These are phyloP conservation scores for Thermoascus crustaceus DNA, from an alignment of 2,329 filamentous ascomycete species.

Conservation along the genomic window DNA sequence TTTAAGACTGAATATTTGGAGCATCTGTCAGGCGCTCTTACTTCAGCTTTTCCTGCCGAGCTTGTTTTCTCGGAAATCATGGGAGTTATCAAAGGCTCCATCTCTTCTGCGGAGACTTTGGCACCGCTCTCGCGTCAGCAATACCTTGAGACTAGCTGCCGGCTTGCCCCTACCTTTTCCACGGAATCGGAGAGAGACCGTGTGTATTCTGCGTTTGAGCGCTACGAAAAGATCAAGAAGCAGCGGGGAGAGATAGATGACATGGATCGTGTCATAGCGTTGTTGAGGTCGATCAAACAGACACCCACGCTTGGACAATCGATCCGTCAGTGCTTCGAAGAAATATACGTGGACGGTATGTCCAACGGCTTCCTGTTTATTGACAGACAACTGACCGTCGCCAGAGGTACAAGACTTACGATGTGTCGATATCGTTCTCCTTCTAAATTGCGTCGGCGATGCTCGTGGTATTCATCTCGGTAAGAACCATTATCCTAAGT, in stretches of 20 bases:
- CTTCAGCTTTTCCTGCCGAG: constrained; percentile 11
- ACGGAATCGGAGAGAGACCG: constrained; percentile 10
- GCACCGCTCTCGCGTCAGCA: constrained; percentile 11
- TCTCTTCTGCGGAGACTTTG: constrained; percentile 10
- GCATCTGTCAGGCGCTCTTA: constrained; percentile 8
- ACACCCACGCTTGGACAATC: constrained; percentile 5
- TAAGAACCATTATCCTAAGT: constrained; percentile 3
- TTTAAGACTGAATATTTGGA: constrained; percentile 24
- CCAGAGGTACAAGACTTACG: constrained; percentile 24
- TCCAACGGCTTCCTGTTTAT: neutral
- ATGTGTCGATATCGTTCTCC: constrained; percentile 19
- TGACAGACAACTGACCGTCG: constrained; percentile 3
- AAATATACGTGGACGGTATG: constrained; percentile 12
- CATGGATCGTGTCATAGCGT: constrained; percentile 13
- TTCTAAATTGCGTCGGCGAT: constrained; percentile 18
- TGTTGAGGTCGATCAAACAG: constrained; percentile 13
- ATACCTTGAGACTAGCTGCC: constrained; percentile 14
- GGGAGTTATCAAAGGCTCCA: constrained; percentile 22
- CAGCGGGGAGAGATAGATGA: constrained; percentile 11
- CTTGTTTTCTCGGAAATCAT: constrained; percentile 24
- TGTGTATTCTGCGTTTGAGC: constrained; percentile 18
- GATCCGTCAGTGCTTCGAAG: constrained; percentile 13
- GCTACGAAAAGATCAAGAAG: constrained; percentile 17
- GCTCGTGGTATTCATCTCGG: constrained; percentile 22
- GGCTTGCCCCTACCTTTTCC: constrained; percentile 17